phyloP scores from a whole-genome alignment of 768 basidiomycete species.

The Auricularia heimuer region DNA sequence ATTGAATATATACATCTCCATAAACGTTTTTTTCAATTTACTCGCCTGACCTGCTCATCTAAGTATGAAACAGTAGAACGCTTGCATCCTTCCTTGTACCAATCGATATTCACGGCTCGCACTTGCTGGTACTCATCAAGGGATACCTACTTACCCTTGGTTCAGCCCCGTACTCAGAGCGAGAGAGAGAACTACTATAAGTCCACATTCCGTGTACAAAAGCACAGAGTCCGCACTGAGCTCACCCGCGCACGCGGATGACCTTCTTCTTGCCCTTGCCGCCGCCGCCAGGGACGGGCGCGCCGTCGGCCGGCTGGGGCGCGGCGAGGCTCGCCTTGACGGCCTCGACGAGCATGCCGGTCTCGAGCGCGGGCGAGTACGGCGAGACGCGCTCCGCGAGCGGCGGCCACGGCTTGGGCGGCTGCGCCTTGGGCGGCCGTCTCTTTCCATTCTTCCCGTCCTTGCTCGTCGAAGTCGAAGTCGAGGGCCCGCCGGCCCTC shows the following conservation, averaged over 20 bases:
- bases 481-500: conserved; percentile 16
- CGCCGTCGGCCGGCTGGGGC: conserved; percentile 35
- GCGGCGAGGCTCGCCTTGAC: conserved; percentile 81
- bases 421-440: conserved; percentile 49
- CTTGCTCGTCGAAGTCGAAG: conserved; percentile 11
- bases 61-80: too few relatives aligned
- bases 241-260: conserved; percentile 55
- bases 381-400: conserved; percentile 66
- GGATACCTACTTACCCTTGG: too few relatives aligned
- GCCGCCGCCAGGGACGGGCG: conserved; percentile 24
- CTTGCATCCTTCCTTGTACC: too few relatives aligned
- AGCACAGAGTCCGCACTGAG: too few relatives aligned
- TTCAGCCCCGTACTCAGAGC: too few relatives aligned
- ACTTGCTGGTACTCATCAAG: too few relatives aligned
- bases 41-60: too few relatives aligned
- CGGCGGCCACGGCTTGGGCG: conserved; percentile 68
- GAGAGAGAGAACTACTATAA: too few relatives aligned
- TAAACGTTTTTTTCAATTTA: too few relatives aligned
- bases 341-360: conserved; percentile 71
- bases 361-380: conserved; percentile 68
- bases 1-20: too few relatives aligned
- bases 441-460: conserved; percentile 15
- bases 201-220: too few relatives aligned
- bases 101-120: too few relatives aligned
- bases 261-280: conserved; percentile 76